Percentiles rank a stretch among this genome's conserved stretches.
These are phyloP conservation scores for Populus tomentosa DNA, from an alignment of 441 rosid genomes.

Conservation along the genomic window DNA sequence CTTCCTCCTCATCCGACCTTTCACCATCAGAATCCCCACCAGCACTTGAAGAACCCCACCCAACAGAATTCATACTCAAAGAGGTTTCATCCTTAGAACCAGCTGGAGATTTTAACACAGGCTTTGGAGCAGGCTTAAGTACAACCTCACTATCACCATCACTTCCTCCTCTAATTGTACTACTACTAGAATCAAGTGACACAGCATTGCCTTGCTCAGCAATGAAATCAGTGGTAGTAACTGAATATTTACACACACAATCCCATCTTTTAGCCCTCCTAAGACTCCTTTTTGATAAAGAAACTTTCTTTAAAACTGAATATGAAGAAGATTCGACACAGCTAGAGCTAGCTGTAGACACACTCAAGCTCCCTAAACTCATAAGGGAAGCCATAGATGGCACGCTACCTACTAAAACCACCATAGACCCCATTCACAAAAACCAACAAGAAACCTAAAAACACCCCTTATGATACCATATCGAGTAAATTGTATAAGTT, in stretches of 20 bases:
- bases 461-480: constrained; percentile 1
- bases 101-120: constrained; percentile 51
- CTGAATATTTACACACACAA: constrained; percentile 65
- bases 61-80: constrained; percentile 30
- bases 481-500: background rate
- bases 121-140: constrained; percentile 84
- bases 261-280: constrained; percentile 55
- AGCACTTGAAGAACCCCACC: constrained; percentile 28
- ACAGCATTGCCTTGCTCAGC: constrained; percentile 59
- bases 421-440: constrained; percentile 41
- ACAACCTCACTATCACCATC: constrained; percentile 39
- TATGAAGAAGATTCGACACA: constrained; percentile 24
- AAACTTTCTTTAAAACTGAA: constrained; percentile 60
- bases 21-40: constrained; percentile 26
- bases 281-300: constrained; percentile 45
- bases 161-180: constrained; percentile 40
- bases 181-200: constrained; percentile 50
- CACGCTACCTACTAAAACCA: constrained; percentile 73
- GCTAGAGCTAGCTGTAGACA: constrained; percentile 26
- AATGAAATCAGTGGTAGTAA: constrained; percentile 64
- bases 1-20: constrained; percentile 31
- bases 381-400: constrained; percentile 69
- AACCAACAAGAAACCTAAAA: background rate
- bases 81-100: constrained; percentile 27
- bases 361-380: constrained; percentile 47